A percentile compares a stretch with the other conserved stretches of the same genome.
Conservation (phyloP, 106 monocot genomes). For the Allium cepa region DNA sequence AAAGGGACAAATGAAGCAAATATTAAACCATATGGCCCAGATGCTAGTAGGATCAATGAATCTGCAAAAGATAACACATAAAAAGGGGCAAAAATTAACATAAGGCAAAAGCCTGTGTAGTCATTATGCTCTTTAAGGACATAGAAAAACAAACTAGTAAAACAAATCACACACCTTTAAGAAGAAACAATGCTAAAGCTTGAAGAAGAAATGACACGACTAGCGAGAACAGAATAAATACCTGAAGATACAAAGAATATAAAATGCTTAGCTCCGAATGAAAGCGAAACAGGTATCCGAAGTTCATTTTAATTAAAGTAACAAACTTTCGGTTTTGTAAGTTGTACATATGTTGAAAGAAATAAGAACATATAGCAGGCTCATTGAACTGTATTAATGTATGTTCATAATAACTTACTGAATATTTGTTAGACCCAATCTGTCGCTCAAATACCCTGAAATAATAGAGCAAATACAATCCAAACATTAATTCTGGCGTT, state of each 20-base stretch:
- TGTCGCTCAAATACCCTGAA: conserved; percentile 95
- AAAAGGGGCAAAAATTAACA: not conserved
- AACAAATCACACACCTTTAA: conserved; percentile 34
- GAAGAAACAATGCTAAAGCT: conserved; percentile 33
- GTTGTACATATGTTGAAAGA: no score
- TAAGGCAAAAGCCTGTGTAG: not conserved
- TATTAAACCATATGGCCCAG: conserved; percentile 91
- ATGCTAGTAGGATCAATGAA: conserved; percentile 29
- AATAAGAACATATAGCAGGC: no score
- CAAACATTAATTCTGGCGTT: conserved; percentile 82
- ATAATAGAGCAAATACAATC: conserved; percentile 73
- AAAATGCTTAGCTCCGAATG: not conserved
- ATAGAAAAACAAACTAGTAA: not conserved
- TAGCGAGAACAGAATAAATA: conserved; percentile 49
- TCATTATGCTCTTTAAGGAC: not conserved
- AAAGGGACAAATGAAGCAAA: conserved; percentile 91
- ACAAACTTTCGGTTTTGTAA: no score
- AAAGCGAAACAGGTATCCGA: no score
- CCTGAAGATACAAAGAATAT: conserved; percentile 30
- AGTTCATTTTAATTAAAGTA: no score
- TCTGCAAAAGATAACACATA: conserved; percentile 38
- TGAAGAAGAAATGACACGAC: conserved; percentile 34
- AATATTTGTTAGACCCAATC: conserved; percentile 87
- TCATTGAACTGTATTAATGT: no score
- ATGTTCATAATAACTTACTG: conserved; percentile 37